These are phyloP conservation scores for Spathaspora hagerdaliae DNA, from an alignment of 805 yeast genomes.

Conservation along the genomic window DNA sequence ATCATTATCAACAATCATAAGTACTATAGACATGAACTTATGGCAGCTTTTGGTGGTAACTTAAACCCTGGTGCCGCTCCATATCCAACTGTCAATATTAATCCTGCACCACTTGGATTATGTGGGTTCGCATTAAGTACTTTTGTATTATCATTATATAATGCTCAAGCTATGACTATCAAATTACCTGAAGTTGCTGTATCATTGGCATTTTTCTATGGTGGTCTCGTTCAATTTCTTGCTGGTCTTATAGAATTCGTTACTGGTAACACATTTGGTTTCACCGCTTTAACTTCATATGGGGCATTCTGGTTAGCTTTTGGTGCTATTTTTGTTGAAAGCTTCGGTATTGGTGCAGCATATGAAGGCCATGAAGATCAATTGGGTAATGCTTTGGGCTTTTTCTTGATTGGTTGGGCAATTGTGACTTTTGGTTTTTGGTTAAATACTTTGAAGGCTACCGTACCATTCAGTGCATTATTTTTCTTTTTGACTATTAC, in stretches of 20 bases:
- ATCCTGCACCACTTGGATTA: constrained; percentile 65
- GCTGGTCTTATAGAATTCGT: constrained; percentile 69
- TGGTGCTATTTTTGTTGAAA: constrained; percentile 54
- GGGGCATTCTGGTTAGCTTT: constrained; percentile 72
- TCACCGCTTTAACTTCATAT: constrained; percentile 55
- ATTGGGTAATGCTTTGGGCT: constrained; percentile 50
- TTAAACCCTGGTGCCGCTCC: constrained; percentile 30
- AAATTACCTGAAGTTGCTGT: constrained; percentile 50
- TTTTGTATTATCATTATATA: constrained; percentile 53
- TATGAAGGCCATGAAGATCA: constrained; percentile 35
- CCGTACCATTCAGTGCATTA: constrained; percentile 57
- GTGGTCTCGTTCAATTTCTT: constrained; percentile 55
- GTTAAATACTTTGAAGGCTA: constrained; percentile 57
- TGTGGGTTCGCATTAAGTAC: constrained; percentile 61
- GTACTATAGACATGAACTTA: constrained; percentile 30
- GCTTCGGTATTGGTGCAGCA: constrained; percentile 58
- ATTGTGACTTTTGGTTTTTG: constrained; percentile 54
- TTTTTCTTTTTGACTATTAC: constrained; percentile 52
- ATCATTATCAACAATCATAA: constrained; percentile 26
- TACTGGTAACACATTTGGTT: constrained; percentile 64
- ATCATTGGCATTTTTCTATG: constrained; percentile 58
- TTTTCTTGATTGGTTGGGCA: constrained; percentile 62
- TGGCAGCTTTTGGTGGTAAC: constrained; percentile 35
- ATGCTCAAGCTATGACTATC: constrained; percentile 54
- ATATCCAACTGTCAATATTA: constrained; percentile 51